Percentiles rank a stretch among this genome's conserved stretches.
Conservation (phyloP, 805 yeast species). For the Candida namnaoensis region DNA sequence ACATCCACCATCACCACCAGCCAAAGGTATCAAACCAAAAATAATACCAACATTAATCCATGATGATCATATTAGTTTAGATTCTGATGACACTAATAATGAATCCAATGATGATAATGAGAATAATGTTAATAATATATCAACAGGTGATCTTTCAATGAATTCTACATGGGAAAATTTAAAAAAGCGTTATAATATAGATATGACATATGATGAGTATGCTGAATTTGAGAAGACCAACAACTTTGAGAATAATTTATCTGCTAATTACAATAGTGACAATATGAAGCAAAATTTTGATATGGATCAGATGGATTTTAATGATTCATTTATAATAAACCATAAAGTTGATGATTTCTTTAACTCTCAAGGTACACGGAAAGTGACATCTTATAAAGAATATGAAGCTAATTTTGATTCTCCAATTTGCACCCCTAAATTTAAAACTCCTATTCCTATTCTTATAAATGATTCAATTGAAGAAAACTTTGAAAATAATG, state of each 20-base stretch:
- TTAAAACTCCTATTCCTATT: conserved; percentile 7
- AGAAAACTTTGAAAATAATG: no score
- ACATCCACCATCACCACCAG: no score
- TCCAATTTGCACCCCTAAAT: conserved; percentile 16
- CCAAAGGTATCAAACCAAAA: not conserved
- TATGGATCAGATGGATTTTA: not conserved
- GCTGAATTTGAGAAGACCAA: no score
- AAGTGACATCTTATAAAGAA: conserved; percentile 11
- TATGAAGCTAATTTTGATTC: conserved; percentile 8
- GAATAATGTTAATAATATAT: not conserved
- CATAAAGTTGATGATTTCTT: no score
- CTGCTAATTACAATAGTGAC: no score
- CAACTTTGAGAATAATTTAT: no score
- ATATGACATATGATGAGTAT: not conserved
- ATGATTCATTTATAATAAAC: not conserved
- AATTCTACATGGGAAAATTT: conserved; percentile 15
- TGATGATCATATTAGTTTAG: not conserved
- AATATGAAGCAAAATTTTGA: not conserved
- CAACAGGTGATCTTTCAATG: not conserved
- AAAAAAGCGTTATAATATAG: conserved; percentile 10
- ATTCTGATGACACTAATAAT: no score
- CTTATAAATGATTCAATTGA: not conserved
- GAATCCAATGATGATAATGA: not conserved
- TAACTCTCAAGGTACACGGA: conserved; percentile 5
- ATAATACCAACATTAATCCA: not conserved